phyloP scores from a whole-genome alignment of 306 rosid species.

The Cucumis cinereus region DNA sequence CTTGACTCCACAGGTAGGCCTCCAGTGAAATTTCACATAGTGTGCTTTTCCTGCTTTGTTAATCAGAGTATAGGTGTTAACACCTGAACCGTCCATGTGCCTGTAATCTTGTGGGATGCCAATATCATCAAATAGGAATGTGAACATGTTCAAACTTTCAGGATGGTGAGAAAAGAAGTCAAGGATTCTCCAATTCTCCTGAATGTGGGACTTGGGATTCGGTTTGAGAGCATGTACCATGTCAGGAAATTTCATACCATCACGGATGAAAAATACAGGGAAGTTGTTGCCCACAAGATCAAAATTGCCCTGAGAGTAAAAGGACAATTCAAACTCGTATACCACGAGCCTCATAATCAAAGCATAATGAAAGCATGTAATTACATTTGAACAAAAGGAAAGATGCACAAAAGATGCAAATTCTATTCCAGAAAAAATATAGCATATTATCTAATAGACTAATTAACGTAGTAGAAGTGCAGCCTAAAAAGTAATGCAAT shows the following conservation, averaged over 20 bases:
- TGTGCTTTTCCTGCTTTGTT: conserved; percentile 64
- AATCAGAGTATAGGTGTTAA: conserved; percentile 69
- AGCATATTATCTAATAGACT: not conserved
- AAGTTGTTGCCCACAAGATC: conserved; percentile 90
- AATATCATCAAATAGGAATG: conserved; percentile 69
- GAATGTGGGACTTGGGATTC: conserved; percentile 87
- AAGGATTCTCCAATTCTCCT: conserved; percentile 80
- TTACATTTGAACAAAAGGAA: not conserved
- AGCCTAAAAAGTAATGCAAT: not conserved
- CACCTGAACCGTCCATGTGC: conserved; percentile 95
- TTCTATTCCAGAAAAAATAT: not conserved
- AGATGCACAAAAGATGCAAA: not conserved
- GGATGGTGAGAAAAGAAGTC: conserved; percentile 94
- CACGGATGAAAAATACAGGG: conserved; percentile 75
- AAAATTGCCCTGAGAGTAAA: conserved; percentile 64
- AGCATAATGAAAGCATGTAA: not conserved
- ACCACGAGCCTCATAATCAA: not conserved
- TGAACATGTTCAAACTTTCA: conserved; percentile 81
- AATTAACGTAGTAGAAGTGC: not conserved
- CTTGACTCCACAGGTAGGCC: conserved; percentile 70
- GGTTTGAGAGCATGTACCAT: conserved; percentile 89
- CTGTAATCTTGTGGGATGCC: conserved; percentile 88
- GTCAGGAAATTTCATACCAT: conserved; percentile 90
- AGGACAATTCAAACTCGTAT: not conserved
- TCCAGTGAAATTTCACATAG: conserved; percentile 91